These are phyloP conservation scores for Cicer arietinum DNA, from an alignment of 306 rosid species.

Conservation along the genomic window DNA sequence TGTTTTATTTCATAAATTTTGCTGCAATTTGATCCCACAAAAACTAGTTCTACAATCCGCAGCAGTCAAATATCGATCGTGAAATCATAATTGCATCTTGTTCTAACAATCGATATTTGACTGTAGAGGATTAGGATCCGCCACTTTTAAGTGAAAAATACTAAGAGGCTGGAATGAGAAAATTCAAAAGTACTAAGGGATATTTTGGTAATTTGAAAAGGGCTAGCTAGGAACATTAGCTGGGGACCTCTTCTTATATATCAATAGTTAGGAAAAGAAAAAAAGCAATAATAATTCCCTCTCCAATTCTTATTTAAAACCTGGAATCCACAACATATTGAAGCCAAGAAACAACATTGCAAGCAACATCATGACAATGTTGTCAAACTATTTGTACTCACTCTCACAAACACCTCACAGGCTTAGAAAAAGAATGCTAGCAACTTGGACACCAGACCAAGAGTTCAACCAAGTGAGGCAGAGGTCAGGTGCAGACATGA, in stretches of 20 bases:
- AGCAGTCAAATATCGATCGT: background rate
- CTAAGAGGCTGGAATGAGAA: background rate
- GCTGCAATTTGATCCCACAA: constrained; percentile 40
- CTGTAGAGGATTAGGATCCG: background rate
- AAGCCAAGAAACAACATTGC: constrained; percentile 47
- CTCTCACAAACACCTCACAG: constrained; percentile 85
- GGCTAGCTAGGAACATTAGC: constrained; percentile 46
- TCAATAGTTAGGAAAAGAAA: constrained; percentile 37
- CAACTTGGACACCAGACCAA: constrained; percentile 91
- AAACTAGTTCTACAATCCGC: background rate
- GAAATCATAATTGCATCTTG: background rate
- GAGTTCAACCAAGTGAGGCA: constrained; percentile 88
- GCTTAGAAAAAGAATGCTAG: constrained; percentile 82
- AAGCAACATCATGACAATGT: constrained; percentile 48
- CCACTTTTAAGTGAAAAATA: background rate
- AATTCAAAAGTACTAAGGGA: constrained; percentile 22
- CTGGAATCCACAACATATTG: constrained; percentile 47
- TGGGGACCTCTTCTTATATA: constrained; percentile 11
- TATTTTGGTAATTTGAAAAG: constrained; percentile 48
- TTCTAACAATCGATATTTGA: background rate
- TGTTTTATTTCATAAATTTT: constrained; percentile 36
- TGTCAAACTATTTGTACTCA: constrained; percentile 66
- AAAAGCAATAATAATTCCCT: constrained; percentile 49
- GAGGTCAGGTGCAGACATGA: constrained; percentile 94
- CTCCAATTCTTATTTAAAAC: constrained; percentile 62